Conservation (phyloP, 2,329 filamentous ascomycete species). For the Magnaporthales sp. region DNA sequence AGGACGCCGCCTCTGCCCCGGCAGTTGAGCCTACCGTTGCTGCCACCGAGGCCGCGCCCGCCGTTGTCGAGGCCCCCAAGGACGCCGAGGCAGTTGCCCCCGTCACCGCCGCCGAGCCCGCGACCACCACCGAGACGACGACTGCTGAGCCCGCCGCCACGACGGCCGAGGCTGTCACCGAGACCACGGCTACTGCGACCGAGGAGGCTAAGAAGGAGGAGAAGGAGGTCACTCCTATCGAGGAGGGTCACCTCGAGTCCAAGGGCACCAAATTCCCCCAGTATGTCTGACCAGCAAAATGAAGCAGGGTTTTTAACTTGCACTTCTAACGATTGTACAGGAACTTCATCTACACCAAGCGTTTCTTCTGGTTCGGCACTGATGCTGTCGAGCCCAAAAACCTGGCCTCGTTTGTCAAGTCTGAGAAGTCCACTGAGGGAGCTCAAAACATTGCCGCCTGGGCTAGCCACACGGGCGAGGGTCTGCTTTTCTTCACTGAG, state of each 20-base stretch:
- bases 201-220: constrained; percentile 33
- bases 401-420: constrained; percentile 70
- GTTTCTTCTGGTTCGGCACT: constrained; percentile 80
- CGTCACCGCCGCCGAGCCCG: constrained; percentile 26
- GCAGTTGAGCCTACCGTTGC: constrained; percentile 24
- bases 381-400: constrained; percentile 67
- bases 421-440: constrained; percentile 70
- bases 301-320: background rate
- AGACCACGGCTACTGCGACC: constrained; percentile 22
- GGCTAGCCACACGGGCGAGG: constrained; percentile 91
- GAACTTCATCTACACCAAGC: constrained; percentile 85
- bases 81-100: constrained; percentile 51
- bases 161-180: constrained; percentile 24
- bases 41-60: constrained; percentile 28
- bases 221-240: constrained; percentile 40
- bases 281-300: constrained; percentile 43
- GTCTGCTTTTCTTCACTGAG: constrained; percentile 86
- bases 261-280: constrained; percentile 83
- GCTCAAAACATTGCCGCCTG: constrained; percentile 78
- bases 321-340: constrained; percentile 31
- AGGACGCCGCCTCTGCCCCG: constrained; percentile 35
- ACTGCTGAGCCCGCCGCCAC: constrained; percentile 25
- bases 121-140: background rate
- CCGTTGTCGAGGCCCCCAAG: constrained; percentile 54
- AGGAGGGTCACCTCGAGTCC: constrained; percentile 80